Base-by-base conservation (phyloP, 139 green algal genomes). In the Picochlorum costavermella region DNA sequence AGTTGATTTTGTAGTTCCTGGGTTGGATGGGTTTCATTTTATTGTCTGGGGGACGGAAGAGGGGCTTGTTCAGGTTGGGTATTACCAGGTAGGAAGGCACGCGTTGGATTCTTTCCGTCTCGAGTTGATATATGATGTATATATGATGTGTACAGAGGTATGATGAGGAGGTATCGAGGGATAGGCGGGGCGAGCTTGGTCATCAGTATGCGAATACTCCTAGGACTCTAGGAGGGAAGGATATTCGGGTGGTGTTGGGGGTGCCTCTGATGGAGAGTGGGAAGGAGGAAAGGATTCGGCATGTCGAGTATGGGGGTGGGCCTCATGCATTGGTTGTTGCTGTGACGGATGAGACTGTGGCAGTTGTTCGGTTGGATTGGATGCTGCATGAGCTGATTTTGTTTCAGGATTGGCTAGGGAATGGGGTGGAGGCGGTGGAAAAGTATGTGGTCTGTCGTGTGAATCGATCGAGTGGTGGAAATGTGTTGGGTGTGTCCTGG, bases 291-390 rank as follows among this genome's bases (percentile, higher is more conserved):
- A 1, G 33, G 33, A 63, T 75, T 30, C 16, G n/a, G 16, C 50
- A 70, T 37, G 30, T 75, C 1, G 25, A 40, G 3, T 70, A 57
- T 46, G 68, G 68, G 13, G 68, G 68, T 6, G 68, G 68, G 1
- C 61, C 68, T 11, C 68, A 75, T 50, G 44, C 70, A 6, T 63
- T 75, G 20, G 25, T 75, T 20, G 61, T 50, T 20, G 68, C 68
- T 33, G 51, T 29, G 40, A 75, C 68, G 13, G 23, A 33, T 4
- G 25, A 45, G 23, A 59, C 9, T 16, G 33, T 75, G 16, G 61
- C 37, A 2, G 60, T 75, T 2, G 56, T 65, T n/a, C 58, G 56
- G 2, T 60, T 75, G 20, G 68, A 75, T 36, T 53, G 46, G 16
- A 53, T 53, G 46, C 6, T 53, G 16, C 46, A 53, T 28, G 46